phyloP scores from a whole-genome alignment of 495 filamentous ascomycete species.

The Aspergillus incahuasiensis region DNA sequence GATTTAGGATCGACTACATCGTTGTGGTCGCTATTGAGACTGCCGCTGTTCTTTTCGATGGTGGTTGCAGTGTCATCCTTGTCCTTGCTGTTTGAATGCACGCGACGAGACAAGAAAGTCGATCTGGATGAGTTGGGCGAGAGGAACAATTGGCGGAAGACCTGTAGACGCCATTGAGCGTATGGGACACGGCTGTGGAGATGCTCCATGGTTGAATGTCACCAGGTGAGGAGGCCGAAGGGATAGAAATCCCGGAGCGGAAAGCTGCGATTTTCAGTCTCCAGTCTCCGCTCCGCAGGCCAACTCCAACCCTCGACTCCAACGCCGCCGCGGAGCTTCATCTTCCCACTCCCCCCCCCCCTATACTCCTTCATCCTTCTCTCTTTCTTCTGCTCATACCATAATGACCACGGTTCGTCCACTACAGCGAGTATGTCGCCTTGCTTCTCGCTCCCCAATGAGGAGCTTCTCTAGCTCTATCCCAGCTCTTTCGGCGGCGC shows the following conservation, averaged over 20 bases:
- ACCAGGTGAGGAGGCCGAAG: not conserved
- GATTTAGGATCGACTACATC: not conserved
- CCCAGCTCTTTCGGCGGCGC: slow-evolving; percentile 30
- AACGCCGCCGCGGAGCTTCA: not conserved
- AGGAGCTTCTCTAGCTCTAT: slow-evolving; percentile 32
- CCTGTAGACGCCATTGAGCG: slow-evolving; percentile 32
- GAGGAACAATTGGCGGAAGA: slow-evolving; percentile 25
- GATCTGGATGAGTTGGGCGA: not conserved
- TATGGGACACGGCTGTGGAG: slow-evolving; percentile 23
- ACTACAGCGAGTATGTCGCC: slow-evolving; percentile 27
- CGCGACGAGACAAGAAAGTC: not conserved
- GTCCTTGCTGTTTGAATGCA: not conserved
- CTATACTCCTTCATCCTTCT: slow-evolving; percentile 1
- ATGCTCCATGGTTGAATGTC: slow-evolving; percentile 26
- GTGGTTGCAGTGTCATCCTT: not conserved
- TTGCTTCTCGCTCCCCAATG: slow-evolving; percentile 9
- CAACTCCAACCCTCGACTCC: slow-evolving; percentile 8
- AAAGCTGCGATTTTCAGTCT: slow-evolving; percentile 3
- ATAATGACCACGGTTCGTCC: slow-evolving; percentile 18
- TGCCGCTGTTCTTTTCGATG: not conserved
- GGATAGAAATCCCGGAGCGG: not conserved
- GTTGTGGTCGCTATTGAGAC: not conserved
- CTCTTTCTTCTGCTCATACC: not conserved
- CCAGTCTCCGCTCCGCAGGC: not conserved
- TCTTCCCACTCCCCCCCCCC: not conserved